phyloP scores from a whole-genome alignment of 2,329 filamentous ascomycete species.

The Xylaria sp. region DNA sequence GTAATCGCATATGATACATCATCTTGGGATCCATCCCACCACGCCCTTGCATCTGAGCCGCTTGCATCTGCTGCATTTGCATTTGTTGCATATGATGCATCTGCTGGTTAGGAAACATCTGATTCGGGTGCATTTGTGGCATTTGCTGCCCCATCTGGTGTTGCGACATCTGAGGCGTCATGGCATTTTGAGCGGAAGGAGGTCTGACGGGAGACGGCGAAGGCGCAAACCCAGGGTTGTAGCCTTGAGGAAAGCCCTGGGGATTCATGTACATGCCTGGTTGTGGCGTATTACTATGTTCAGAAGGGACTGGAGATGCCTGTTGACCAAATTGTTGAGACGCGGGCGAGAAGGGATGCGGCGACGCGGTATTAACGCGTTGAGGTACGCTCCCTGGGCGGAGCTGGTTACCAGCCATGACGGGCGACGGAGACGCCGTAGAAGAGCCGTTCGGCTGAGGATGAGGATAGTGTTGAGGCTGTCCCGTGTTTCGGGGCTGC shows the following conservation, averaged over 20 bases:
- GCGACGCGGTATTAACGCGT: slow-evolving; percentile 88
- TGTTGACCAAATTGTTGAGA: slow-evolving; percentile 74
- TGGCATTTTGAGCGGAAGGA: slow-evolving; percentile 60
- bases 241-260: slow-evolving; percentile 61
- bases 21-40: slow-evolving; percentile 74
- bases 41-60: slow-evolving; percentile 48
- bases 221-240: slow-evolving; percentile 63
- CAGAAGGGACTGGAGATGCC: slow-evolving; percentile 76
- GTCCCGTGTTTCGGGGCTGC: slow-evolving; percentile 65
- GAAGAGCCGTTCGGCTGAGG: slow-evolving; percentile 79
- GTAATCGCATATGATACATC: slow-evolving; percentile 81
- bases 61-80: slow-evolving; percentile 51
- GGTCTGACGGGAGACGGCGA: slow-evolving; percentile 62
- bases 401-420: slow-evolving; percentile 78
- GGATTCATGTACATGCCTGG: slow-evolving; percentile 71
- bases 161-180: slow-evolving; percentile 60
- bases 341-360: slow-evolving; percentile 85
- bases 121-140: slow-evolving; percentile 46
- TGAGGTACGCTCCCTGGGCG: slow-evolving; percentile 74
- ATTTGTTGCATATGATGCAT: slow-evolving; percentile 56
- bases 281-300: slow-evolving; percentile 77
- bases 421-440: slow-evolving; percentile 90
- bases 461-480: slow-evolving; percentile 78
- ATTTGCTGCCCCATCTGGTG: slow-evolving; percentile 52
- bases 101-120: slow-evolving; percentile 47